Percentiles rank a stretch among this genome's conserved stretches.
Conservation (phyloP, 2,329 filamentous ascomycete genomes). For the Phialophora chinensis region DNA sequence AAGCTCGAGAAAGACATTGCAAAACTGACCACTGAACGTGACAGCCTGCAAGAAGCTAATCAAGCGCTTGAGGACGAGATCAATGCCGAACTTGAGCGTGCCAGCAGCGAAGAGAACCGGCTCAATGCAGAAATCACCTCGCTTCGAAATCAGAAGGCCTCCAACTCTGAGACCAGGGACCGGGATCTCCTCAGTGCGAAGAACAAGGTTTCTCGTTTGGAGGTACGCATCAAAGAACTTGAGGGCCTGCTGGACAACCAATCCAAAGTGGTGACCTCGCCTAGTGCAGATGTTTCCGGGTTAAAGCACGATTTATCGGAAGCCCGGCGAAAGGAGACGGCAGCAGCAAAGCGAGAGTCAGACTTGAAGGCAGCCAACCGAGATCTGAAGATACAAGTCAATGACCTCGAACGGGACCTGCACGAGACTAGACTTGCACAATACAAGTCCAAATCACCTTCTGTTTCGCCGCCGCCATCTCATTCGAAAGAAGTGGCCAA, state of each 20-base stretch:
- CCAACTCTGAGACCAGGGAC: conserved; percentile 50
- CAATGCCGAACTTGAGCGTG: conserved; percentile 69
- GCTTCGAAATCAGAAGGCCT: conserved; percentile 59
- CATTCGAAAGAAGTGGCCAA: conserved; percentile 64
- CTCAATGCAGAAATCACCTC: conserved; percentile 56
- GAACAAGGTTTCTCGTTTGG: conserved; percentile 69
- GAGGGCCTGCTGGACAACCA: conserved; percentile 62
- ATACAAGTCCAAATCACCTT: conserved; percentile 57
- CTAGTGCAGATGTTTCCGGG: conserved; percentile 60
- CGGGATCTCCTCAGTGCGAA: conserved; percentile 60
- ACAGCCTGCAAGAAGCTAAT: conserved; percentile 61
- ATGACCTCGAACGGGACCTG: conserved; percentile 70
- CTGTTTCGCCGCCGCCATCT: conserved; percentile 60
- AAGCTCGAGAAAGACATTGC: conserved; percentile 72
- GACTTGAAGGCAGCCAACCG: conserved; percentile 68
- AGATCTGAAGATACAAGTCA: conserved; percentile 67
- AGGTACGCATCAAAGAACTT: conserved; percentile 59
- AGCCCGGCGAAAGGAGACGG: conserved; percentile 69
- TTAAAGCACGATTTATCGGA: conserved; percentile 68
- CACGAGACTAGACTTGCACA: conserved; percentile 63
- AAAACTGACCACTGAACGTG: conserved; percentile 69
- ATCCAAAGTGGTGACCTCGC: conserved; percentile 49
- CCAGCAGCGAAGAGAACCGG: conserved; percentile 69
- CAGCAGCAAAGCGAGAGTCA: conserved; percentile 69
- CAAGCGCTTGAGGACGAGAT: conserved; percentile 67